Evolutionary conservation across 768 basidiomycete genomes (phyloP), one percentile per base, ranked within the genome.

Genomic region (Chiua virens): DNA sequence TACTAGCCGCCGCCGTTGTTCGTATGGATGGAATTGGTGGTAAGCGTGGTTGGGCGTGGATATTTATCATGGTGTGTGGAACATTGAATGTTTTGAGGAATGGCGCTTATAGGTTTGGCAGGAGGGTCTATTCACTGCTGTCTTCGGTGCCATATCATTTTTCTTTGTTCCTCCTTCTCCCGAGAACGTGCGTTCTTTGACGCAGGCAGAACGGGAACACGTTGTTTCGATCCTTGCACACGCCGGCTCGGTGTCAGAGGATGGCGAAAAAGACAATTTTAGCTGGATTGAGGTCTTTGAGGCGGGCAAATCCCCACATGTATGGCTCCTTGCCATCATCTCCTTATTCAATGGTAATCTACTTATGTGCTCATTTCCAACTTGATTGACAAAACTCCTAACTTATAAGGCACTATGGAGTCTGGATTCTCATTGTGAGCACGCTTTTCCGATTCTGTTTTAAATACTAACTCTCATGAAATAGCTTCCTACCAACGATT

Each of bases 401-500:
- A 13, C 27, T 41, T 32, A 53, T 49, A 21, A n/a, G 30, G 9
- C n/a, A 15, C 14, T 17, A 70, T 42, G 3, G 11, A 59, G 7
- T 47, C 18, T 22, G 49, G 59, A 21, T 40, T 66, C 17, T 53
- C 54, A 21, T 63, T 54, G 65, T 68, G 47, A 51, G 66, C 27
- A 18, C 20, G 5, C 11, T 18, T 36, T 4, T 8, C 5, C 1
- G 23, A 18, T 27, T 17, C 14, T 49, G 21, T 18, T 73, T 45
- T 21, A 77, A 3, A 71, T 74, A 42, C 72, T 40, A 13, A 76
- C 14, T 73, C 77, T 17, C 4, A 5, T 5, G 9, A 4, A 47
- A 57, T 38, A 81, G 86, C 59, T 90, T 90, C 69, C 70, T 80
- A 6, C 87, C 88, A 14, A 82, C 83, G 10, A 87, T 91, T 67